Base-by-base conservation (phyloP, 768 basidiomycete genomes). In the Auriscalpium microsporum region DNA sequence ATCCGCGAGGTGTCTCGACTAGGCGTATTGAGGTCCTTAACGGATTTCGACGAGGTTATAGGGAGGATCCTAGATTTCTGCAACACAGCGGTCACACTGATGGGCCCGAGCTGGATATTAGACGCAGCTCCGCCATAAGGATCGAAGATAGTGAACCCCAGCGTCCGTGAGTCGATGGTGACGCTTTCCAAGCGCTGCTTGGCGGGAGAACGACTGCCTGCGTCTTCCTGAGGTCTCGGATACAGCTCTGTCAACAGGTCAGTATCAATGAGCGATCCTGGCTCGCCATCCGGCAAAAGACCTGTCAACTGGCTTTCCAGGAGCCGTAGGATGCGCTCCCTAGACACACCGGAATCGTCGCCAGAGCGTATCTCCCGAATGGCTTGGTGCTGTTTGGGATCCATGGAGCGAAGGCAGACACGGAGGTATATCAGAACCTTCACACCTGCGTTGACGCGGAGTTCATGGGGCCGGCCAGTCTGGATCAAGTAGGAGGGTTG, bases 401-500 rank as follows among this genome's bases (percentile, higher is more conserved):
- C 64, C 35, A 79, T 51, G 48, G 73, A 69, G 68, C 80, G 76
- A 13, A 87, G 65, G 64, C 78, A 80, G 60, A 81, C 78, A 45
- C 93, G 84, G 28, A 95, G 75, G 63, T 91, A 85, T 57, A 87
- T 83, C 19, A 94, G 71, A 51, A 94, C 80, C 61, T 82, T 84
- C 75, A 92, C 93, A 1, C 78, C 75, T 0, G 78, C 69, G 58
- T 89, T 84, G 23, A 78, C 78, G 23, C 93, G 86, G 49, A 91
- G 66, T 37, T 74, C 65, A 47, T 86, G 79, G 8, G 89, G 86
- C 9, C 76, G 68, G 5, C 90, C 90, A 46, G 75, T 80, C 64
- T 90, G 90, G 23, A 94, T 81, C 36, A 94, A 76, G 64, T 82
- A 90, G 2, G 90, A 92, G 7, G 90, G 87, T 48, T 92, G 89